phyloP scores from a whole-genome alignment of 2,329 filamentous ascomycete genomes.

The Fusarium torulosum region DNA sequence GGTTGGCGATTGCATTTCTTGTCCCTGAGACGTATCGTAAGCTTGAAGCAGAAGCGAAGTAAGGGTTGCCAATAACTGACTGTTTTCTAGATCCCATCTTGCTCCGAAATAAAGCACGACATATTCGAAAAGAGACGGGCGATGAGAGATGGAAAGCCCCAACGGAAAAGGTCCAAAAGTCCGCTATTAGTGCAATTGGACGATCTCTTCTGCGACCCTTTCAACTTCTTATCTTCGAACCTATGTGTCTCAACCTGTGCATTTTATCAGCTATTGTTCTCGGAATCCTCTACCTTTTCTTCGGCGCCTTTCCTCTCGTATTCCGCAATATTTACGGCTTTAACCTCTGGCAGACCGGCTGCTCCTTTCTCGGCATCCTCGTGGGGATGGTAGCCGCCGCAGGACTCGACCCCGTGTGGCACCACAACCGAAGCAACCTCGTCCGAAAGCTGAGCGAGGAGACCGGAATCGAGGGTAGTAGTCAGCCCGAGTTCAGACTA shows the following conservation, averaged over 20 bases:
- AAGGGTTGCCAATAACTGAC: slow-evolving; percentile 10
- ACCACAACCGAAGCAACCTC: slow-evolving; percentile 68
- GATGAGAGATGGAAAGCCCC: slow-evolving; percentile 81
- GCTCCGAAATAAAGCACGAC: slow-evolving; percentile 77
- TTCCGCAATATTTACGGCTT: slow-evolving; percentile 82
- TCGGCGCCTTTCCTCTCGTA: slow-evolving; percentile 86
- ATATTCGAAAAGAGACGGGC: slow-evolving; percentile 79
- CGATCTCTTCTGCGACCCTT: slow-evolving; percentile 76
- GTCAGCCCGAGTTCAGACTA: slow-evolving; percentile 89
- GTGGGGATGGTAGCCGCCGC: slow-evolving; percentile 75
- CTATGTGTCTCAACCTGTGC: slow-evolving; percentile 87
- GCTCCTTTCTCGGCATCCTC: slow-evolving; percentile 80
- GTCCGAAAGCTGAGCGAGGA: slow-evolving; percentile 65
- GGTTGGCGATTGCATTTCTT: slow-evolving; percentile 73
- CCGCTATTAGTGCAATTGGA: slow-evolving; percentile 71
- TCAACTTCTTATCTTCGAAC: slow-evolving; percentile 82
- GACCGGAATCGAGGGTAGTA: slow-evolving; percentile 66
- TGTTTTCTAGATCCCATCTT: slow-evolving; percentile 69
- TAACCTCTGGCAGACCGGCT: slow-evolving; percentile 81
- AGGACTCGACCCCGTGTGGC: slow-evolving; percentile 75
- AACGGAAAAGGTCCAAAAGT: slow-evolving; percentile 78
- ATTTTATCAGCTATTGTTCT: slow-evolving; percentile 86
- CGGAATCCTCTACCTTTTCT: slow-evolving; percentile 90
- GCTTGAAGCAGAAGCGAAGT: slow-evolving; percentile 39
- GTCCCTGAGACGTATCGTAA: slow-evolving; percentile 89